Percentiles rank a stretch among this genome's conserved stretches.
Evolutionary conservation across 106 monocot genomes (phyloP).

Genomic region (Acanthochlamys bracteata): DNA sequence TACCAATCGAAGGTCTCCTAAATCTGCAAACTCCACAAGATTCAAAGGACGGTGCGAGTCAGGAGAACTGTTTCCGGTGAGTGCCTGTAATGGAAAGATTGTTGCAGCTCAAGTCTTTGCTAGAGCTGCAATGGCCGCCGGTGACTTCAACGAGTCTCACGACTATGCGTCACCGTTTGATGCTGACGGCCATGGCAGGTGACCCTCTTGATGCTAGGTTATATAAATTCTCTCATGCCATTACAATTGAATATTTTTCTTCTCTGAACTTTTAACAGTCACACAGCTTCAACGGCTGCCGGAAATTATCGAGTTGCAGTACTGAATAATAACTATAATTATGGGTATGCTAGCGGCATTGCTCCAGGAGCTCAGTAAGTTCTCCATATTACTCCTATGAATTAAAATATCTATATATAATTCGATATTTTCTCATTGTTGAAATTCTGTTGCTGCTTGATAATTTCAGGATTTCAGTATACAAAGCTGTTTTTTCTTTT

Average conservation of each 20-base stretch:
- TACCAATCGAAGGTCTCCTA: conserved; percentile 7
- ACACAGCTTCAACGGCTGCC: conserved; percentile 52
- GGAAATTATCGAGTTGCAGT: conserved; percentile 47
- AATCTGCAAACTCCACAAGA: conserved; percentile 6
- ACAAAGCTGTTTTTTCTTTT: conserved; percentile 67
- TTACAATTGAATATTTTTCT: background rate
- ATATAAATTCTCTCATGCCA: background rate
- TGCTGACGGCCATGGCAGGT: conserved; percentile 83
- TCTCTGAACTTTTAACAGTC: conserved; percentile 18
- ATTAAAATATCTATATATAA: no score
- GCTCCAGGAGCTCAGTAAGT: conserved; percentile 61
- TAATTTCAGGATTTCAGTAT: conserved; percentile 44
- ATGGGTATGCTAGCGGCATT: conserved; percentile 65
- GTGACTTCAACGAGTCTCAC: conserved; percentile 43
- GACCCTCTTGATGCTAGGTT: background rate
- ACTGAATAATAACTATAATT: conserved; percentile 32
- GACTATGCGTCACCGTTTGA: conserved; percentile 76
- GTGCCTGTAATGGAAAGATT: conserved; percentile 69
- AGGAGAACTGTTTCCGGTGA: conserved; percentile 43
- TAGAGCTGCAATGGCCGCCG: conserved; percentile 41
- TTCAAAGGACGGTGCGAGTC: conserved; percentile 54
- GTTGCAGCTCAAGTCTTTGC: conserved; percentile 60
- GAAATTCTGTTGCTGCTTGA: no score
- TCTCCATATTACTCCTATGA: no score
- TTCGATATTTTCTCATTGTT: no score